These are phyloP conservation scores for Chrysosporium keratinophilum DNA, from an alignment of 2,329 filamentous ascomycete species.

Conservation along the genomic window DNA sequence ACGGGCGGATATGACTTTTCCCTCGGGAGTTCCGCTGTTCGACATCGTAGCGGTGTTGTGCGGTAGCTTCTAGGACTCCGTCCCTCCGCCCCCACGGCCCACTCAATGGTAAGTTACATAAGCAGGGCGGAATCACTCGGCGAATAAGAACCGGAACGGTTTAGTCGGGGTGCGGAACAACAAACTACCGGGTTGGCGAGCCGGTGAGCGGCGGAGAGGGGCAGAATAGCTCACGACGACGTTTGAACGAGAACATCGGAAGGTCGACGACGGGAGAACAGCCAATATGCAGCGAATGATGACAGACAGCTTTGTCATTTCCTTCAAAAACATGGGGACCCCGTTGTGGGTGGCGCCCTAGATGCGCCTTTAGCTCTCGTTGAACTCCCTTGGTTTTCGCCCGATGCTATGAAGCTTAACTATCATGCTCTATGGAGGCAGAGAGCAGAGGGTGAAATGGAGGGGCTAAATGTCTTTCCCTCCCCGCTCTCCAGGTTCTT, in stretches of 20 bases:
- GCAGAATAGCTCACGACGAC: neutral
- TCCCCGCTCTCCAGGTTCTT: neutral
- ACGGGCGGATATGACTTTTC: too few species aligned
- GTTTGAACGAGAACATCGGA: too few species aligned
- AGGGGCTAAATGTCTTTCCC: slow-evolving; percentile 4
- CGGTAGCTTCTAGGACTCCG: too few species aligned
- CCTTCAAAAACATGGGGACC: too few species aligned
- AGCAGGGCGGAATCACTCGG: neutral
- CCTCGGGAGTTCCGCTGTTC: too few species aligned
- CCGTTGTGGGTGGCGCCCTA: too few species aligned
- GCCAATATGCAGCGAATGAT: neutral
- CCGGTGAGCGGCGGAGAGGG: neutral
- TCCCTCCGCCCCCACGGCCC: too few species aligned
- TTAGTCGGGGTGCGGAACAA: too few species aligned
- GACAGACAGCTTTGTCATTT: slow-evolving; percentile 1
- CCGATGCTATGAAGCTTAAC: neutral
- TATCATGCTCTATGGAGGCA: neutral
- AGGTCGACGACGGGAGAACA: neutral
- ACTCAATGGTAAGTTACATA: neutral
- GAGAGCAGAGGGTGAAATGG: neutral
- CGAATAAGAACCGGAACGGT: too few species aligned
- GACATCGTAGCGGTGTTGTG: too few species aligned
- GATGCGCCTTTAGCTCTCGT: too few species aligned
- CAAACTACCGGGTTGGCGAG: neutral
- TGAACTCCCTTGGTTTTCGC: neutral